Evolutionary conservation across 2,329 filamentous ascomycete genomes (phyloP).

Genomic region (Pseudocercospora cruenta): DNA sequence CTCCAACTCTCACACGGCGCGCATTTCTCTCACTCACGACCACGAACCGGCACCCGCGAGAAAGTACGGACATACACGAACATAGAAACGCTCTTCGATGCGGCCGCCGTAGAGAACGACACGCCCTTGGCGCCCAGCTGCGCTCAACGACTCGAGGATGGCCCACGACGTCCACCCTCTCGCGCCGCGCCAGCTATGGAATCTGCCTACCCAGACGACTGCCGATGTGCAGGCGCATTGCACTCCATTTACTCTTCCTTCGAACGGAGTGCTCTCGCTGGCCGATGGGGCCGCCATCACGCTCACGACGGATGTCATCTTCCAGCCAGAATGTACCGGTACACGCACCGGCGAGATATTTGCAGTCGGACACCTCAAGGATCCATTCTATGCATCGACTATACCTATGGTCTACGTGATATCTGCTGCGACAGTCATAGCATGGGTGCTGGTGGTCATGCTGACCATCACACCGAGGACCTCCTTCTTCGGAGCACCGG

Average conservation of each 20-base stretch:
- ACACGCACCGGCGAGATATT: conserved; percentile 48
- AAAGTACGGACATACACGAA: not conserved
- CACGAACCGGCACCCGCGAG: not conserved
- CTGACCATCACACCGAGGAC: conserved; percentile 93
- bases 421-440: conserved; percentile 84
- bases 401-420: conserved; percentile 93
- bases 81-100: conserved; percentile 13
- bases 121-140: conserved; percentile 26
- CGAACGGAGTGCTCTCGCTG: conserved; percentile 60
- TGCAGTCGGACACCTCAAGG: conserved; percentile 68
- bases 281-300: conserved; percentile 59
- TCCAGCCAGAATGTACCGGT: conserved; percentile 60
- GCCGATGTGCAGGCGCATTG: conserved; percentile 49
- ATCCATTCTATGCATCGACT: conserved; percentile 92
- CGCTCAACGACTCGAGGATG: conserved; percentile 25
- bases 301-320: conserved; percentile 63
- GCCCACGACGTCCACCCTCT: conserved; percentile 23
- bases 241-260: conserved; percentile 65
- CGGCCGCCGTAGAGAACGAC: conserved; percentile 25
- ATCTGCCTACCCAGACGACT: conserved; percentile 31
- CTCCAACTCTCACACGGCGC: not conserved
- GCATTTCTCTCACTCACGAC: not conserved
- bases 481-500: conserved; percentile 78
- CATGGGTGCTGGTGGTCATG: conserved; percentile 91
- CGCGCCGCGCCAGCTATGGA: conserved; percentile 39